These are phyloP conservation scores for Candolleomyces aberdarensis DNA, from an alignment of 768 basidiomycete species.

Conservation along the genomic window DNA sequence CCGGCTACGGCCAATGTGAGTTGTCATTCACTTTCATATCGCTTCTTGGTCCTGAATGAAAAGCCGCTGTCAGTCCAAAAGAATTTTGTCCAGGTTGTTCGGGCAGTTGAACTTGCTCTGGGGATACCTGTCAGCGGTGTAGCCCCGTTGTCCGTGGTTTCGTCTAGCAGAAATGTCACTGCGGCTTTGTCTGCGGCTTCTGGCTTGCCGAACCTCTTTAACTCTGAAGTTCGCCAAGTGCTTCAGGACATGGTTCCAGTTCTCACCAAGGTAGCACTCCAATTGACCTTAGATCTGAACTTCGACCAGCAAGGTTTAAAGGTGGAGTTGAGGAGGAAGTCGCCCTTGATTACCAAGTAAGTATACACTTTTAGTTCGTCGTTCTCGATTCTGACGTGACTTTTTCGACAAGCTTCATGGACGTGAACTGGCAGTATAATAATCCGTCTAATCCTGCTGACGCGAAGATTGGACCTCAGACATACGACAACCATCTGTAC, in stretches of 20 bases:
- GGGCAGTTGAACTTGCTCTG: conserved; percentile 59
- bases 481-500: conserved; percentile 79
- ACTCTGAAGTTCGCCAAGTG: conserved; percentile 34
- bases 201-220: conserved; percentile 17
- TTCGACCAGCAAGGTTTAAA: conserved; percentile 13
- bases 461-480: conserved; percentile 65
- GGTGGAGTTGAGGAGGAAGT: conserved; percentile 8
- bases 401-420: conserved; percentile 62
- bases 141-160: conserved; percentile 7
- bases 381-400: conserved; percentile 11
- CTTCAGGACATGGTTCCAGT: conserved; percentile 36
- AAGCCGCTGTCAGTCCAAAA: conserved; percentile 49
- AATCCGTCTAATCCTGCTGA: conserved; percentile 69
- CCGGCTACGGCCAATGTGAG: conserved; percentile 68
- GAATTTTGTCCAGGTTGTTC: conserved; percentile 65
- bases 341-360: conserved; percentile 36
- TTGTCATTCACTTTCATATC: background rate
- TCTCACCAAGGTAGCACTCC: conserved; percentile 25
- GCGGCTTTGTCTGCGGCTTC: conserved; percentile 19
- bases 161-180: conserved; percentile 20
- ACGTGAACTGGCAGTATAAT: conserved; percentile 72
- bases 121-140: conserved; percentile 44
- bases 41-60: background rate
- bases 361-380: conserved; percentile 3
- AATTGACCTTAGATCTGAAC: conserved; percentile 21